phyloP scores from a whole-genome alignment of 768 basidiomycete species.

The Lactarius sp. region DNA sequence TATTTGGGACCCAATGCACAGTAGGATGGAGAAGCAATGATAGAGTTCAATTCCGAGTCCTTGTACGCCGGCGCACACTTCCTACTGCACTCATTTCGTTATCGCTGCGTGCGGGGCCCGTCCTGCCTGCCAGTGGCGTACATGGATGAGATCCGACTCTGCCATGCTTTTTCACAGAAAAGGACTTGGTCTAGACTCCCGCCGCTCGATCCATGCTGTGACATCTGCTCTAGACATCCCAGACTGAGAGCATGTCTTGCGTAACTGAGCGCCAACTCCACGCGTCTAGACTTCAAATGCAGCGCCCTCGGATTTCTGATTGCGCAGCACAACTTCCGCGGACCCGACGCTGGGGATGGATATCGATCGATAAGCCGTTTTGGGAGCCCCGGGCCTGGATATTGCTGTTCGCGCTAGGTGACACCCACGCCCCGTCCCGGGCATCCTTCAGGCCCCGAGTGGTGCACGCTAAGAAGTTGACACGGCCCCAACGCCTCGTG shows the following conservation, averaged over 20 bases:
- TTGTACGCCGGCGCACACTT: not conserved
- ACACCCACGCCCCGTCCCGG: not conserved
- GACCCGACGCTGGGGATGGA: constrained; percentile 14
- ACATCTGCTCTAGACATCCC: not conserved
- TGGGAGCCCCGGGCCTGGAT: constrained; percentile 4
- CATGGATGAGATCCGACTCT: not conserved
- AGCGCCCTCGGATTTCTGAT: constrained; percentile 4
- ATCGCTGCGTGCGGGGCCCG: not conserved
- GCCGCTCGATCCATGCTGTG: not conserved
- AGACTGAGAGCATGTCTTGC: not conserved
- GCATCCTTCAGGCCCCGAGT: not conserved
- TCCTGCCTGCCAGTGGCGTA: not conserved
- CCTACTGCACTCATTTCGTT: not conserved
- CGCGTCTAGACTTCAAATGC: constrained; percentile 2
- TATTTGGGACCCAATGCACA: not conserved
- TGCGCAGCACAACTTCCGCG: constrained; percentile 10
- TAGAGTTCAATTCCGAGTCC: not conserved
- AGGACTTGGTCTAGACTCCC: not conserved
- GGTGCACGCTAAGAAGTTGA: not conserved
- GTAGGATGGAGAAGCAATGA: not conserved
- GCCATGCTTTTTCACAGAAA: not conserved
- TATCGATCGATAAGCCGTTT: constrained; percentile 13
- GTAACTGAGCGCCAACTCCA: constrained; percentile 4
- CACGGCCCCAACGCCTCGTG: not conserved
- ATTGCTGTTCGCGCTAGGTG: not conserved